Evolutionary conservation across 1,284 basidiomycete species (phyloP).

Genomic region (Trichosporon sp.): DNA sequence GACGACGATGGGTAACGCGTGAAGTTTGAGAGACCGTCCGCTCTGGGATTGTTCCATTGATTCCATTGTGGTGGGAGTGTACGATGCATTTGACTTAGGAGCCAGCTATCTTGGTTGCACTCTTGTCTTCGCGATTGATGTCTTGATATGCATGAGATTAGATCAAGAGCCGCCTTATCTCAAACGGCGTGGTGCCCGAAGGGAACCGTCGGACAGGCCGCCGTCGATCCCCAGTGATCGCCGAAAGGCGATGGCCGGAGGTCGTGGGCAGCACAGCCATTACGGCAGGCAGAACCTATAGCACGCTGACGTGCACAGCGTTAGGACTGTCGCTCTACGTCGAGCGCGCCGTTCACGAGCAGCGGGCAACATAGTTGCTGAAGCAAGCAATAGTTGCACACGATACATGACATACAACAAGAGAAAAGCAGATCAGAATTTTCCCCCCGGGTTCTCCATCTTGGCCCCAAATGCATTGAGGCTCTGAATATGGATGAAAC

Average conservation of each 20-base stretch:
- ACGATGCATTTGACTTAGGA: slow-evolving; percentile 13
- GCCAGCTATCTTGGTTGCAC: slow-evolving; percentile 3
- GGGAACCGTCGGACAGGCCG: neutral
- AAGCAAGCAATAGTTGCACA: neutral
- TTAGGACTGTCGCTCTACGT: too few species aligned
- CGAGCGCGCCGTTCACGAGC: too few species aligned
- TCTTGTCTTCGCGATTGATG: neutral
- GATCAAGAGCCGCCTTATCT: slow-evolving; percentile 4
- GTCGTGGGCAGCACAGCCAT: neutral
- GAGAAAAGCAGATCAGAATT: slow-evolving; percentile 14
- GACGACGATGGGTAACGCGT: slow-evolving; percentile 15
- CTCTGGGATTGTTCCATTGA: neutral
- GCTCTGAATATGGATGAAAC: slow-evolving; percentile 20
- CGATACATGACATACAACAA: slow-evolving; percentile 15
- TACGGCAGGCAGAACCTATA: neutral
- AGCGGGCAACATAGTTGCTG: neutral
- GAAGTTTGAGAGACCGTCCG: slow-evolving; percentile 5
- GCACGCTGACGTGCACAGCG: too few species aligned
- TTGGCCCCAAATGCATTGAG: slow-evolving; percentile 9
- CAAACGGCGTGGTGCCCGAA: slow-evolving; percentile 10
- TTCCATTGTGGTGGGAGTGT: slow-evolving; percentile 8
- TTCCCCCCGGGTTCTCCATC: slow-evolving; percentile 17
- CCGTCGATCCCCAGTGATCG: neutral
- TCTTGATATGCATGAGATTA: slow-evolving; percentile 5
- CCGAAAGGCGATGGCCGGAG: neutral